Conservation (phyloP, 2,329 filamentous ascomycete genomes). For the Gaeumannomyces sp. region DNA sequence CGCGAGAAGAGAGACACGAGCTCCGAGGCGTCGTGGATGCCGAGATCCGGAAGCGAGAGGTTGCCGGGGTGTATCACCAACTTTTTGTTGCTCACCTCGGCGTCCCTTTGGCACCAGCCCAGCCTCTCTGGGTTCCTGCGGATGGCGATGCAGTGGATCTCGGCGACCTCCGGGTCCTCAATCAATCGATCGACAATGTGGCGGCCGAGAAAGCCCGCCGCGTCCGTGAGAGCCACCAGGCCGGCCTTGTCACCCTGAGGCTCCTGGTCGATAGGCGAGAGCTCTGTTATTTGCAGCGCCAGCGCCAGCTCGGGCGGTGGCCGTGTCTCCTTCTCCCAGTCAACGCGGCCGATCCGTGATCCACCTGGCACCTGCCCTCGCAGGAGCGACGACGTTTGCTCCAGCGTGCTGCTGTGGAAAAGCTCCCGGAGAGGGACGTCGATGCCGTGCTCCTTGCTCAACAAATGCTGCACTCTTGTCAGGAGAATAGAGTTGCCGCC, state of each 20-base stretch:
- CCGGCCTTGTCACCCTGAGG: neutral
- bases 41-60: conserved; percentile 9
- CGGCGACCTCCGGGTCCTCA: neutral
- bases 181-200: conserved; percentile 21
- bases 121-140: neutral
- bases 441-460: neutral
- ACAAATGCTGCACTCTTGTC: neutral
- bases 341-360: conserved; percentile 12
- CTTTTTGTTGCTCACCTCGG: neutral
- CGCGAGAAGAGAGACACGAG: neutral
- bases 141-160: conserved; percentile 6
- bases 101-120: neutral
- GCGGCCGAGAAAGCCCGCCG: conserved; percentile 5
- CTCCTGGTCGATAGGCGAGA: neutral
- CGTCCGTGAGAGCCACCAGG: conserved; percentile 5
- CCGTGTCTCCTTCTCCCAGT: conserved; percentile 22
- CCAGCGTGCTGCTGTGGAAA: conserved; percentile 4
- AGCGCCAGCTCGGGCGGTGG: neutral
- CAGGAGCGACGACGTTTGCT: neutral
- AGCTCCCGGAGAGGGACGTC: conserved; percentile 4
- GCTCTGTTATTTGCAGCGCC: neutral
- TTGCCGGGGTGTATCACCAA: neutral
- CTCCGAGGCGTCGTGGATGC: neutral
- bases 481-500: conserved; percentile 4
- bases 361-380: neutral